phyloP scores from a whole-genome alignment of 805 yeast genomes.

The Metschnikowia colocasiae region DNA sequence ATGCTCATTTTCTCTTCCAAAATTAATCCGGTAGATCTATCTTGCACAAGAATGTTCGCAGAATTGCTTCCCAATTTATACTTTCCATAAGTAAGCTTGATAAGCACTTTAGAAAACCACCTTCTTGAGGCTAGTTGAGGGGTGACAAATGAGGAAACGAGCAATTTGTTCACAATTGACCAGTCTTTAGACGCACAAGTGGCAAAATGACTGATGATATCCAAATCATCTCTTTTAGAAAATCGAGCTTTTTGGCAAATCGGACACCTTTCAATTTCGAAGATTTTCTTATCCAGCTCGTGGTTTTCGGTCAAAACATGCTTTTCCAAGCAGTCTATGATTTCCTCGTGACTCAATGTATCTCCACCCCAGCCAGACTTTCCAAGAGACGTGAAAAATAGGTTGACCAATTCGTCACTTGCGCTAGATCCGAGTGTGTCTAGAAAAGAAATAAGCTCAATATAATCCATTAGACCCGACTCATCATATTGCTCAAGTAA shows the following conservation, averaged over 20 bases:
- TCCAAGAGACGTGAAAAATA: constrained; percentile 46
- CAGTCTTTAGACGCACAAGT: constrained; percentile 78
- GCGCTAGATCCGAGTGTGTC: constrained; percentile 56
- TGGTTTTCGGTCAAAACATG: constrained; percentile 24
- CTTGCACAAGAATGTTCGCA: constrained; percentile 93
- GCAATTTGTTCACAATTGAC: constrained; percentile 60
- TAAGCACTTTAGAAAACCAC: constrained; percentile 82
- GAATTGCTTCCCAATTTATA: constrained; percentile 79
- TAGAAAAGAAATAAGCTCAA: constrained; percentile 62
- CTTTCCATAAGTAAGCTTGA: constrained; percentile 84
- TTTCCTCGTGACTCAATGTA: constrained; percentile 40
- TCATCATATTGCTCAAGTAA: constrained; percentile 54
- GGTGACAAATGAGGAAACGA: constrained; percentile 70
- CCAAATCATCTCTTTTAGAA: constrained; percentile 51
- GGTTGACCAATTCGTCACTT: constrained; percentile 51
- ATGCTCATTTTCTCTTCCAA: constrained; percentile 90
- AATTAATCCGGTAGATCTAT: constrained; percentile 82
- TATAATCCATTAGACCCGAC: constrained; percentile 41
- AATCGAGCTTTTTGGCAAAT: constrained; percentile 64
- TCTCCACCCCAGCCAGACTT: constrained; percentile 56
- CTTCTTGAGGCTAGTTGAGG: constrained; percentile 78
- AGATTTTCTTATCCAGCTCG: constrained; percentile 37
- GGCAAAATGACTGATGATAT: constrained; percentile 82
- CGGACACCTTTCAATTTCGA: constrained; percentile 73
- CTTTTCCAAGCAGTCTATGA: constrained; percentile 45